Evolutionary conservation across 2,329 filamentous ascomycete genomes (phyloP).

Genomic region (Colletotrichum horii): DNA sequence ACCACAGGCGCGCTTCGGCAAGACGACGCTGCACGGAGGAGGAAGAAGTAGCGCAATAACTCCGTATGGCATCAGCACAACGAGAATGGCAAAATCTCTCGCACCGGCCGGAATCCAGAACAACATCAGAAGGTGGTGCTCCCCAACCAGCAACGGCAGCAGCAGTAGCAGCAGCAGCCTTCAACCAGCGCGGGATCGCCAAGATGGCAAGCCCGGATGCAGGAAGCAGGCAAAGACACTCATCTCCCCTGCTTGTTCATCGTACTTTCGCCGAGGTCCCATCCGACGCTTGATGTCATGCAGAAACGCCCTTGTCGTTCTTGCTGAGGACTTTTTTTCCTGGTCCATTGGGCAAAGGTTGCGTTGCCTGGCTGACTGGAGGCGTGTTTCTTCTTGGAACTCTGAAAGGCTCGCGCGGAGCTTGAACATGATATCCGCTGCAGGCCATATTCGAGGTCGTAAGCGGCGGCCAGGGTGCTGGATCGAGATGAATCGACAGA

Average conservation of each 20-base stretch:
- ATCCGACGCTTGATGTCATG: conserved; percentile 16
- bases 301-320: conserved; percentile 1
- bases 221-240: conserved; percentile 20
- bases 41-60: conserved; percentile 11
- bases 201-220: conserved; percentile 21
- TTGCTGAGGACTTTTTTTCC: neutral
- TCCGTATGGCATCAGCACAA: conserved; percentile 12
- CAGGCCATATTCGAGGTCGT: conserved; percentile 3
- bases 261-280: conserved; percentile 5
- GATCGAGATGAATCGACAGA: conserved; percentile 19
- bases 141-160: neutral
- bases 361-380: neutral
- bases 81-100: conserved; percentile 15
- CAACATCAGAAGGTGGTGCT: neutral
- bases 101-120: conserved; percentile 6
- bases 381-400: neutral
- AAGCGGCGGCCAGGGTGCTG: conserved; percentile 3
- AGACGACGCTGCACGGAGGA: conserved; percentile 13
- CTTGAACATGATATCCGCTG: conserved; percentile 7
- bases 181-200: conserved; percentile 1
- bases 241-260: conserved; percentile 13
- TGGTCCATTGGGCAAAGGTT: neutral
- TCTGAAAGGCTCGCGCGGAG: neutral
- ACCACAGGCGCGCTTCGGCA: conserved; percentile 11
- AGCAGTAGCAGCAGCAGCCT: neutral